Evolutionary conservation across 73 alveolate species (phyloP).

Genomic region (Tetrahymena elliotti): DNA sequence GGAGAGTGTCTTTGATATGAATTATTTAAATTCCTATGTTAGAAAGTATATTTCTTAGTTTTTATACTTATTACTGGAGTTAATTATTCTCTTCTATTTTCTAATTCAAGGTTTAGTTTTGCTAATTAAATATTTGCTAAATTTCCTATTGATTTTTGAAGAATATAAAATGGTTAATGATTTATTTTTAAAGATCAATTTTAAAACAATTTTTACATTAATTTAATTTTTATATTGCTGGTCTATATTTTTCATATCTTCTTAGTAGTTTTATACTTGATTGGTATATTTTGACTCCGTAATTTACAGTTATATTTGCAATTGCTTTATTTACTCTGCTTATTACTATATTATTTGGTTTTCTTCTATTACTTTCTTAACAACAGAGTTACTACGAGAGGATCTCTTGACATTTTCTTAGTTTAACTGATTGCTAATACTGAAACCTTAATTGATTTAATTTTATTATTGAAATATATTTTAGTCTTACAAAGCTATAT

Average conservation of each 20-base stretch:
- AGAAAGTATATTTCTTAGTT: neutral
- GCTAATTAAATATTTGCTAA: neutral
- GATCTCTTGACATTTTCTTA: neutral
- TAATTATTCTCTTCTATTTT: neutral
- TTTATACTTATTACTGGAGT: neutral
- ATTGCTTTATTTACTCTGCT: neutral
- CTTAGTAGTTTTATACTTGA: neutral
- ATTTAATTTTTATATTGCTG: neutral
- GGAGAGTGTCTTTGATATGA: neutral
- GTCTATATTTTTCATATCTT: neutral
- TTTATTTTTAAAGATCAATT: neutral
- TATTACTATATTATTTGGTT: neutral
- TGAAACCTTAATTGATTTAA: neutral
- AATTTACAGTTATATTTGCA: neutral
- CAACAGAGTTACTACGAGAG: neutral
- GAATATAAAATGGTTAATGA: neutral
- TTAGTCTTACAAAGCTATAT: neutral
- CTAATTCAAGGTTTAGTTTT: neutral
- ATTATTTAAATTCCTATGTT: neutral
- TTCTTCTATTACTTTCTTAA: neutral
- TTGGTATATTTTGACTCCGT: neutral
- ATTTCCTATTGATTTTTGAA: neutral
- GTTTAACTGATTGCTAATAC: too few relatives aligned
- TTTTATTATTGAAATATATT: too few relatives aligned
- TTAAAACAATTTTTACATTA: neutral